phyloP scores from a whole-genome alignment of 495 filamentous ascomycete genomes.

The Cenococcum geophilum region DNA sequence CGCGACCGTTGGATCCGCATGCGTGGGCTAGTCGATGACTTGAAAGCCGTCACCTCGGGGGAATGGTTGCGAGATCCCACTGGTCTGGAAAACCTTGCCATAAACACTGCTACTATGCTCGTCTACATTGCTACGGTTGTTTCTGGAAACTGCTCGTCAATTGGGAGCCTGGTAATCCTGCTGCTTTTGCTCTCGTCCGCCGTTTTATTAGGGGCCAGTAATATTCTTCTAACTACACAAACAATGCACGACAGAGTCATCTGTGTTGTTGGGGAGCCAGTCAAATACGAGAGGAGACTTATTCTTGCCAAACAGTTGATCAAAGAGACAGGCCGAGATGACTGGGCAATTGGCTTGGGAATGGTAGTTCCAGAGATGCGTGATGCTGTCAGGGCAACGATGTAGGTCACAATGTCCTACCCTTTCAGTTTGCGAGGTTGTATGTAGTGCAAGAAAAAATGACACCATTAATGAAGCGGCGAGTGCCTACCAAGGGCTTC shows the following conservation, averaged over 20 bases:
- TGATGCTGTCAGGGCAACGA: not conserved
- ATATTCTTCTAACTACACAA: slow-evolving; percentile 45
- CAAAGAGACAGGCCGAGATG: slow-evolving; percentile 33
- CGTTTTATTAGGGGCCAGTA: slow-evolving; percentile 40
- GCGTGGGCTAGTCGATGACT: slow-evolving; percentile 48
- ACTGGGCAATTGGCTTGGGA: slow-evolving; percentile 41
- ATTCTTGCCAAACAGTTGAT: slow-evolving; percentile 41
- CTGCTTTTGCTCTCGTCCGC: not conserved
- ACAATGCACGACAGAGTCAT: slow-evolving; percentile 35
- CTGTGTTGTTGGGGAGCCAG: slow-evolving; percentile 22
- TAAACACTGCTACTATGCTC: slow-evolving; percentile 46
- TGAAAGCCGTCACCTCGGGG: slow-evolving; percentile 52
- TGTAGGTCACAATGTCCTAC: not conserved
- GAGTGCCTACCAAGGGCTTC: no score
- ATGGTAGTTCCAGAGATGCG: slow-evolving; percentile 23
- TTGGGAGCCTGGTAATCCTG: not conserved
- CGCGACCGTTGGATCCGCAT: slow-evolving; percentile 47
- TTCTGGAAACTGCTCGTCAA: not conserved
- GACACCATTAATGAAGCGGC: no score
- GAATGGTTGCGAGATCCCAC: slow-evolving; percentile 52
- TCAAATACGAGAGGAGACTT: slow-evolving; percentile 35
- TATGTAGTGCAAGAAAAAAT: no score
- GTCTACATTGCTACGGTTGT: slow-evolving; percentile 48
- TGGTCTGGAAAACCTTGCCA: slow-evolving; percentile 44
- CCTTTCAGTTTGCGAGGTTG: no score